Evolutionary conservation across 108 stramenopile genomes (phyloP), one percentile per base, ranked within the genome.

Genomic region (Mediolabrus comicus): DNA sequence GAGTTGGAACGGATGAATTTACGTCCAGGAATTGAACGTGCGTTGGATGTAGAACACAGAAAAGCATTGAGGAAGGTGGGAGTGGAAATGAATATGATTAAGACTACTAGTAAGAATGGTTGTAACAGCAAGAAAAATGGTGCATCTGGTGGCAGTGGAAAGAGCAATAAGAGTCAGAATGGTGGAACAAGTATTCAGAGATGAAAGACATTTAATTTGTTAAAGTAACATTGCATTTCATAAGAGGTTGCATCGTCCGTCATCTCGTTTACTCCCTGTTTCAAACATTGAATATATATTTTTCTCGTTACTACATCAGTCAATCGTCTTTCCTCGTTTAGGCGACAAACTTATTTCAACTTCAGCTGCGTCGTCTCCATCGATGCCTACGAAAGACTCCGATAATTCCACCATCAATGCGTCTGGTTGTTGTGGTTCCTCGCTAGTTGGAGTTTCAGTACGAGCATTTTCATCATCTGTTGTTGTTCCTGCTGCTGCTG

Each of bases 1-100:
- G 80, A 81, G 17, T 65, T 77, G 38, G 71, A 72, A 51, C 65
- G 71, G 35, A 81, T 77, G 75, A 81, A 67, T 19, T 67, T 68
- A 34, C 57, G 80, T 36, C 71, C 80, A 4, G 80, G 80, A 8
- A 72, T 81, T 53, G 80, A 73, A 25, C 36, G 72, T 14, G 80
- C 80, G 6, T 63, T 81, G 53, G 72, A 81, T 68, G 59, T 66
- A 17, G 80, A 81, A 56, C 80, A 81, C 32, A 67, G 66, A 13
- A 81, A 73, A 54, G 76, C 76, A 4, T 41, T 81, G 41, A 52
- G 76, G 32, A 77, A 62, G 39, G 76, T 77, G 27, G 69, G 69
- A 29, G 69, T 77, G 36, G 76, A 77, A 38, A 65, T 77, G 76
- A 59, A 70, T 13, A 77, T 59, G 49, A 70, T 77, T 19, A 65